phyloP scores from a whole-genome alignment of 2,329 filamentous ascomycete species.

The Davidsoniella virescens region DNA sequence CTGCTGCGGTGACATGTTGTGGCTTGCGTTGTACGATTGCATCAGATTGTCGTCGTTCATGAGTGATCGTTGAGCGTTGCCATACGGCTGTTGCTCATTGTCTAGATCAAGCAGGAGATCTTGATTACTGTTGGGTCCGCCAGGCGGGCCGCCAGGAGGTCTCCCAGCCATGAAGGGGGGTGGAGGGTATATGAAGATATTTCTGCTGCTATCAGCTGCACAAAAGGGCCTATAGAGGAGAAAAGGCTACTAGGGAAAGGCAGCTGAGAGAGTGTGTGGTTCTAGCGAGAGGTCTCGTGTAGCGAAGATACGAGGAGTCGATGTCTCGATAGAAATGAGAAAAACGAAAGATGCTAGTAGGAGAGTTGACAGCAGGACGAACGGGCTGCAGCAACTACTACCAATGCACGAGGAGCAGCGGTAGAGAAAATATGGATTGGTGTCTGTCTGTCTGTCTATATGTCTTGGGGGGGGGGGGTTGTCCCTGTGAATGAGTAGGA shows the following conservation, averaged over 20 bases:
- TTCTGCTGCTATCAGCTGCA: not conserved
- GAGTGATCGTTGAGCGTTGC: conserved; percentile 59
- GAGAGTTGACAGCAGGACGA: not conserved
- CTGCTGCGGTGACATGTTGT: conserved; percentile 17
- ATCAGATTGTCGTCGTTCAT: conserved; percentile 68
- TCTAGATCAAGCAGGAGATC: conserved; percentile 61
- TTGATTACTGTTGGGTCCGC: conserved; percentile 28
- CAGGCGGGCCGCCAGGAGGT: conserved; percentile 31
- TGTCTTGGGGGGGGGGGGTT: too few species aligned
- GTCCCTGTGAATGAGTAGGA: too few species aligned
- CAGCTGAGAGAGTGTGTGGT: not conserved
- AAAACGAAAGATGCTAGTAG: not conserved
- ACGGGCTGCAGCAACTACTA: too few species aligned
- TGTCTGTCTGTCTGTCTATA: too few species aligned
- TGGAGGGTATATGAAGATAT: not conserved
- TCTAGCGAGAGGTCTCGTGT: not conserved
- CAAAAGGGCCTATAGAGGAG: conserved; percentile 23
- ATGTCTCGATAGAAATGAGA: conserved; percentile 3
- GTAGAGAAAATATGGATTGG: too few species aligned
- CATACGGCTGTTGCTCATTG: conserved; percentile 55
- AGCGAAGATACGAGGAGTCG: too few species aligned
- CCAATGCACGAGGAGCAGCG: too few species aligned
- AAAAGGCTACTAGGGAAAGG: conserved; percentile 14
- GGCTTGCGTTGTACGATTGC: conserved; percentile 42
- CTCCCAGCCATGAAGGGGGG: conserved; percentile 39